Base-by-base conservation (phyloP, 2,329 filamentous ascomycete genomes). In the Colletotrichum tropicale region DNA sequence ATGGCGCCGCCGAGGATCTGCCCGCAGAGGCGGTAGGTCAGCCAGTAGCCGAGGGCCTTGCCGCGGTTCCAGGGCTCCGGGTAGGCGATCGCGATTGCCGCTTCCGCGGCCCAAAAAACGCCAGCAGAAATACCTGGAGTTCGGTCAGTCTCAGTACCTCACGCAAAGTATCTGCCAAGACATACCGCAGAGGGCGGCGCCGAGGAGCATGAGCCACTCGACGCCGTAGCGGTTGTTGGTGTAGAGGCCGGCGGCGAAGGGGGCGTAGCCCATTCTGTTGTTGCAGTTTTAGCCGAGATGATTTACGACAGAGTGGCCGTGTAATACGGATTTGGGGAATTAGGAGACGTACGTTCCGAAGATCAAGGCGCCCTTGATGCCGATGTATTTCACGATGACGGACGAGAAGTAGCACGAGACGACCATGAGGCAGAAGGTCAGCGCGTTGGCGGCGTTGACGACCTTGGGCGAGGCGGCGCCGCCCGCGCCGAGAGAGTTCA, bases 51-150 rank as follows among this genome's bases (percentile, higher is more conserved):
- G 0, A 95, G 85, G 21, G 92, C 91, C 18, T 89, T 89, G 0
- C 92, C 93, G 69, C 90, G 89, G 64, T 94, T 94, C 80, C 90
- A 91, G 0, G 93, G 92, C 79, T 95, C 93, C 0, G 93, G 93
- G 77, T 95, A 95, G 0, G 91, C 88, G 24, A 95, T 90, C 0
- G 93, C 93, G 72, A 95, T 94, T 0, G 94, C 93, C 1, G 92
- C 92, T 83, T 95, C 94, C 0, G 93, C 91, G 87, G 92, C 92
- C 94, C 94, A 95, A 83, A 95, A 95, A 0, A 95, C 87, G 0
- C 94, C 94, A 0, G 94, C 93, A 0, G 91, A 93, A 36, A 94
- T 87, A 21, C 36, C 36, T 38, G 1, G 36, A 38, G 16, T 5
- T 38, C 36, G 18, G 36, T 38, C 8, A 38, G 36, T 38, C 15